Evolutionary conservation across 306 rosid genomes (phyloP).

Genomic region (apple (Malus domestica)): DNA sequence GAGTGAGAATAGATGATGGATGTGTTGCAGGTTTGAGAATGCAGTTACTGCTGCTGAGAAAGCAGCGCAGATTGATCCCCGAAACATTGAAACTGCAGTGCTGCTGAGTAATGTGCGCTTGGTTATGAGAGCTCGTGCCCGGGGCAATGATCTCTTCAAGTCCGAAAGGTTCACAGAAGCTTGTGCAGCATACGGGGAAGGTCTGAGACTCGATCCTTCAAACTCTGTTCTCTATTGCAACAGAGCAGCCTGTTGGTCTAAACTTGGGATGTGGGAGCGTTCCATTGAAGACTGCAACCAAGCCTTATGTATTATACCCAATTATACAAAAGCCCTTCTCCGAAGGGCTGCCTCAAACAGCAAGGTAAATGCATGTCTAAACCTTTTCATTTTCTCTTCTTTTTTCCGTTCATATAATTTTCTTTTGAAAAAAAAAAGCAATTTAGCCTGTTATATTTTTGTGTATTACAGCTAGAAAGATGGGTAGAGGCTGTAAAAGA

Average conservation of each 20-base stretch:
- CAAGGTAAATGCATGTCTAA: slow-evolving; percentile 44
- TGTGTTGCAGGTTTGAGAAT: slow-evolving; percentile 94
- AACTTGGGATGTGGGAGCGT: slow-evolving; percentile 81
- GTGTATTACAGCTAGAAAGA: slow-evolving; percentile 61
- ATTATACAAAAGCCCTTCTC: slow-evolving; percentile 85
- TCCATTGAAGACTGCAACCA: slow-evolving; percentile 87
- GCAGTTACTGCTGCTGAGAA: slow-evolving; percentile 85
- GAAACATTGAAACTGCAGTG: slow-evolving; percentile 64
- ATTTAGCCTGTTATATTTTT: slow-evolving; percentile 7
- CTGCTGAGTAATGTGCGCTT: slow-evolving; percentile 56
- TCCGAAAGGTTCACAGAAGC: slow-evolving; percentile 91
- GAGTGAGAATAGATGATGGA: slow-evolving; percentile 54
- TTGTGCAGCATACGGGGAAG: slow-evolving; percentile 82
- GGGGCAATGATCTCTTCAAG: slow-evolving; percentile 91
- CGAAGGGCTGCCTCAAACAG: slow-evolving; percentile 87
- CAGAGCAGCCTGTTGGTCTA: slow-evolving; percentile 94
- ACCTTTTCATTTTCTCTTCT: not conserved
- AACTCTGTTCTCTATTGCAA: slow-evolving; percentile 88
- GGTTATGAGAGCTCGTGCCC: slow-evolving; percentile 83
- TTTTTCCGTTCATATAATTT: not conserved
- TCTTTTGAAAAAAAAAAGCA: not conserved
- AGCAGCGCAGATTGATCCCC: slow-evolving; percentile 60
- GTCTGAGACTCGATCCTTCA: slow-evolving; percentile 69
- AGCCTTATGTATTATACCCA: slow-evolving; percentile 67
- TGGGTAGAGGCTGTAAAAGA: slow-evolving; percentile 85